These are phyloP conservation scores for Acacia melanoxylon DNA, from an alignment of 306 rosid species.

Conservation along the genomic window DNA sequence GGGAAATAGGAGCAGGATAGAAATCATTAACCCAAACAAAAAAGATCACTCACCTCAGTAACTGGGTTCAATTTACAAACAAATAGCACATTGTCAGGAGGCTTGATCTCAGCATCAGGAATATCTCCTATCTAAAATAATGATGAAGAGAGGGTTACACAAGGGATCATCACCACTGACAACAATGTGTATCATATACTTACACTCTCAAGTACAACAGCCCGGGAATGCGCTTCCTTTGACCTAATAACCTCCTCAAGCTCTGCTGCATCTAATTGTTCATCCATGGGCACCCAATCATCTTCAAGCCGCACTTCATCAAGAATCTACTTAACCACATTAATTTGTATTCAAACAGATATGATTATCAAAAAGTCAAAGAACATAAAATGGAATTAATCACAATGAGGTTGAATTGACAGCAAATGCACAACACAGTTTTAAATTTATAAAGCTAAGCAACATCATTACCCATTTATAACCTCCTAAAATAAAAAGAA, in stretches of 20 bases:
- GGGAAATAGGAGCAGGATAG: not conserved
- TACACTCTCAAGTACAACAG: conserved; percentile 97
- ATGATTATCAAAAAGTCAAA: conserved; percentile 10
- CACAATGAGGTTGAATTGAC: conserved; percentile 14
- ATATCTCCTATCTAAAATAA: conserved; percentile 87
- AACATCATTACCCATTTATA: conserved; percentile 1
- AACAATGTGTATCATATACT: conserved; percentile 37
- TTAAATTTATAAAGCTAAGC: conserved; percentile 10
- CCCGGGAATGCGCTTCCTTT: conserved; percentile 90
- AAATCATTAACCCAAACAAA: conserved; percentile 23
- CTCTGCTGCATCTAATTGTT: conserved; percentile 68
- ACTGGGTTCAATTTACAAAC: conserved; percentile 96
- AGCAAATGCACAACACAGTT: conserved; percentile 10
- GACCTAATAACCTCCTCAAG: conserved; percentile 82
- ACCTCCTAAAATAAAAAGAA: not conserved
- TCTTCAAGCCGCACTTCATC: conserved; percentile 92
- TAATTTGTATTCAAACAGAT: conserved; percentile 23
- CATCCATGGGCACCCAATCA: conserved; percentile 98
- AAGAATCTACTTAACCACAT: conserved; percentile 60
- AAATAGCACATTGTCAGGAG: conserved; percentile 89
- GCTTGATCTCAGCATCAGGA: conserved; percentile 96
- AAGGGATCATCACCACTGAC: conserved; percentile 2
- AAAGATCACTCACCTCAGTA: conserved; percentile 67
- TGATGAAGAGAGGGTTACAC: conserved; percentile 15
- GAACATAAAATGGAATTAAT: conserved; percentile 20